Conservation (phyloP, 1,139 yeast species). For the Kurtzmaniella natalensis region DNA sequence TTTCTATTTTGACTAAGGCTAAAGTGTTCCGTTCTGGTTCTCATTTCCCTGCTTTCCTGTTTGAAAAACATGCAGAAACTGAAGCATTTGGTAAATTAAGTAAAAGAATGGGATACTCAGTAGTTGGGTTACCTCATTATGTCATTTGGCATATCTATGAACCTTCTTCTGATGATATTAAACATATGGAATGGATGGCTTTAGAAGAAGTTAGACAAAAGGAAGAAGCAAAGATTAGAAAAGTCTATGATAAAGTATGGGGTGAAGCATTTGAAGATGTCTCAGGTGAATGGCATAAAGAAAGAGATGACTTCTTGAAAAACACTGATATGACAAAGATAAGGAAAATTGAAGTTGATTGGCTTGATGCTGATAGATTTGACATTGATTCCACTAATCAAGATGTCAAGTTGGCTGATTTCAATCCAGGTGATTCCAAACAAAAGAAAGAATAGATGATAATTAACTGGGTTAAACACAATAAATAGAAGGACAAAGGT, state of each 20-base stretch:
- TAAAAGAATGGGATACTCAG: slow-evolving; percentile 75
- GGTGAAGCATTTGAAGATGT: slow-evolving; percentile 73
- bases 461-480: too few species aligned
- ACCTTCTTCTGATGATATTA: slow-evolving; percentile 80
- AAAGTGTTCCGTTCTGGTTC: slow-evolving; percentile 75
- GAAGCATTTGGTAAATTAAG: slow-evolving; percentile 90
- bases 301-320: slow-evolving; percentile 61
- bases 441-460: too few species aligned
- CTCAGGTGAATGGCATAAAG: slow-evolving; percentile 61
- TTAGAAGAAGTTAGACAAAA: slow-evolving; percentile 75
- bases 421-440: too few species aligned
- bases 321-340: slow-evolving; percentile 60
- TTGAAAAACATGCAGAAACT: slow-evolving; percentile 88
- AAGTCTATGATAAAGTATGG: slow-evolving; percentile 74
- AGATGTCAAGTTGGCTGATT: slow-evolving; percentile 37
- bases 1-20: slow-evolving; percentile 77
- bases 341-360: slow-evolving; percentile 55
- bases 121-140: slow-evolving; percentile 82
- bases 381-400: slow-evolving; percentile 23
- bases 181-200: slow-evolving; percentile 97
- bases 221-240: slow-evolving; percentile 61
- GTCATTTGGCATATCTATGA: slow-evolving; percentile 92
- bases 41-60: slow-evolving; percentile 87
- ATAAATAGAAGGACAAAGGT: too few species aligned
- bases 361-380: slow-evolving; percentile 59